Evolutionary conservation across 2,329 filamentous ascomycete species (phyloP).

Genomic region (Ustulina deusta): DNA sequence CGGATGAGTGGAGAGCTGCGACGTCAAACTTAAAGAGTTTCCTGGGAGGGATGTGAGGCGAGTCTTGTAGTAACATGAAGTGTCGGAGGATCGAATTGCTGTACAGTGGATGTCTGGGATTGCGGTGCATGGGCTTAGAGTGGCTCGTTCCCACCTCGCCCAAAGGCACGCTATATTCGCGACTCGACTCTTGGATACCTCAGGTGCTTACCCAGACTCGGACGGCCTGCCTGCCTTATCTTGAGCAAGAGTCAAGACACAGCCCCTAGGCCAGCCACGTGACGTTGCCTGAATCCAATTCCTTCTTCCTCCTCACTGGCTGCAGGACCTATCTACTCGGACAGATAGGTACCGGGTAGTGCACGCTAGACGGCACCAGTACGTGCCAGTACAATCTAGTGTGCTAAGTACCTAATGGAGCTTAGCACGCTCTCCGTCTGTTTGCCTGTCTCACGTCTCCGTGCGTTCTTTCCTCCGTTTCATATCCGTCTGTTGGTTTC

Average conservation of each 20-base stretch:
- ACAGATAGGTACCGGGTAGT: neutral
- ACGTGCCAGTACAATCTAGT: conserved; percentile 1
- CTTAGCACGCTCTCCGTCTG: conserved; percentile 15
- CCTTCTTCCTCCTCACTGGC: conserved; percentile 19
- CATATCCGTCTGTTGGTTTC: conserved; percentile 2
- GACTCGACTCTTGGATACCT: conserved; percentile 16
- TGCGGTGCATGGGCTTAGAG: conserved; percentile 17
- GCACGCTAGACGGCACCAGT: neutral
- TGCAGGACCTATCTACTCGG: neutral
- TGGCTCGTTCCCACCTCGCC: conserved; percentile 27
- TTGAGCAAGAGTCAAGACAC: conserved; percentile 21
- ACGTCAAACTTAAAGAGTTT: conserved; percentile 2
- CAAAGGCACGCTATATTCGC: conserved; percentile 27
- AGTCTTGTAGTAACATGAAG: conserved; percentile 27
- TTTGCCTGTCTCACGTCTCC: conserved; percentile 2
- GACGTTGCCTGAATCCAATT: conserved; percentile 10
- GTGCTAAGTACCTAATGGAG: neutral
- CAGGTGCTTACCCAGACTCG: conserved; percentile 6
- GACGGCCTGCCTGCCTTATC: conserved; percentile 24
- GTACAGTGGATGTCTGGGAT: conserved; percentile 7
- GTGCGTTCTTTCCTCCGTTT: conserved; percentile 15
- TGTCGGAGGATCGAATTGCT: conserved; percentile 23
- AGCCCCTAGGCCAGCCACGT: conserved; percentile 35
- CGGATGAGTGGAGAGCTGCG: conserved; percentile 2
- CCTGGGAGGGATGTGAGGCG: conserved; percentile 19